A percentile compares a stretch with the other conserved stretches of the same genome.
phyloP scores from a whole-genome alignment of 495 filamentous ascomycete genomes.

The Aspergillus kassunensis region DNA sequence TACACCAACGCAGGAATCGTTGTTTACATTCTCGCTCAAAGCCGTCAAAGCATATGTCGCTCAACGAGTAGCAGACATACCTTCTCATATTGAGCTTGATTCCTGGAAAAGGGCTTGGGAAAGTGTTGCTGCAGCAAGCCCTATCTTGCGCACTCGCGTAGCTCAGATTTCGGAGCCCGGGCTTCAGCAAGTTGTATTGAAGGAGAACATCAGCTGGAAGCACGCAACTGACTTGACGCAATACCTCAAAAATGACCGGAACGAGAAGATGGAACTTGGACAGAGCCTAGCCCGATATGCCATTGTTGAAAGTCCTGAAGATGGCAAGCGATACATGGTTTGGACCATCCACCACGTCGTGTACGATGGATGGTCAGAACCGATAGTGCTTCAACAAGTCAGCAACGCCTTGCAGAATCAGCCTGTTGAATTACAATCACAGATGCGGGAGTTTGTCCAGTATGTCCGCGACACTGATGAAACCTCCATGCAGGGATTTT shows the following conservation, averaged over 20 bases:
- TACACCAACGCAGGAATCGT: slow-evolving; percentile 61
- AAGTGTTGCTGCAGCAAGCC: slow-evolving; percentile 35
- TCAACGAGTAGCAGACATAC: slow-evolving; percentile 45
- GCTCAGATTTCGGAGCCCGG: slow-evolving; percentile 51
- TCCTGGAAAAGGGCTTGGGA: slow-evolving; percentile 51
- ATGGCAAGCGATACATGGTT: slow-evolving; percentile 45
- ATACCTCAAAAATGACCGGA: slow-evolving; percentile 47
- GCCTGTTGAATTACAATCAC: slow-evolving; percentile 16
- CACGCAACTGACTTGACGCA: slow-evolving; percentile 37
- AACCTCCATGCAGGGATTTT: slow-evolving; percentile 35
- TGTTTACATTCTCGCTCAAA: slow-evolving; percentile 58
- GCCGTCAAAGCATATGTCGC: slow-evolving; percentile 56
- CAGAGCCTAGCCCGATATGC: slow-evolving; percentile 51
- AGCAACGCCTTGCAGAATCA: slow-evolving; percentile 31
- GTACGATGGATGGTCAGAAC: slow-evolving; percentile 66
- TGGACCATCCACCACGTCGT: slow-evolving; percentile 65
- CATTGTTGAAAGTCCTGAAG: slow-evolving; percentile 36
- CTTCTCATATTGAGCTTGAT: slow-evolving; percentile 25
- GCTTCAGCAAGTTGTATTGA: slow-evolving; percentile 55
- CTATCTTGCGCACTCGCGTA: slow-evolving; percentile 58
- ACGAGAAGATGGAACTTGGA: slow-evolving; percentile 51
- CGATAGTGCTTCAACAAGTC: slow-evolving; percentile 52
- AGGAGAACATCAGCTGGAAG: slow-evolving; percentile 41
- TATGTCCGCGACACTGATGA: slow-evolving; percentile 35
- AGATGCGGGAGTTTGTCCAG: slow-evolving; percentile 43